phyloP scores from a whole-genome alignment of 1,284 basidiomycete species.

The Ustilago shanxiensis region DNA sequence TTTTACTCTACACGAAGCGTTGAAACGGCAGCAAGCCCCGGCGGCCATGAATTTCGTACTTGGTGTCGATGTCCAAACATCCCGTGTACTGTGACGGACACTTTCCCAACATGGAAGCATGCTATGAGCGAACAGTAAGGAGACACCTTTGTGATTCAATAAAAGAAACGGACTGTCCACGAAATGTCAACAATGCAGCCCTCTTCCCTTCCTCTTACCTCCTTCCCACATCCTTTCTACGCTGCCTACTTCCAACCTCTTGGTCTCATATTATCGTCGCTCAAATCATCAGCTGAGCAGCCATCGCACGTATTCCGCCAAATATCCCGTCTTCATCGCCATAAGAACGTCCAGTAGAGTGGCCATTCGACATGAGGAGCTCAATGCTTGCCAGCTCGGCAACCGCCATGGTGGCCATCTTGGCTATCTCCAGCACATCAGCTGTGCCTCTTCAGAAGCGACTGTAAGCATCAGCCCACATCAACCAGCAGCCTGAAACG shows the following conservation, averaged over 20 bases:
- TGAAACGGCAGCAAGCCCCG: not conserved
- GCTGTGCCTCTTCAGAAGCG: slow-evolving; percentile 44
- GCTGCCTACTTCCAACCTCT: not conserved
- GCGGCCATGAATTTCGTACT: not conserved
- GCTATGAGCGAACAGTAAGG: slow-evolving; percentile 3
- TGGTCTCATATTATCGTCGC: no score
- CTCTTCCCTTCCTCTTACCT: not conserved
- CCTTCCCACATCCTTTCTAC: not conserved
- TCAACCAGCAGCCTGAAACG: not conserved
- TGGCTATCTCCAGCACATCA: slow-evolving; percentile 30
- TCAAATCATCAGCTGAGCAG: not conserved
- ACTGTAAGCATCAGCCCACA: slow-evolving; percentile 29
- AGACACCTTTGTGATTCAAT: slow-evolving; percentile 10
- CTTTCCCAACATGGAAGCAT: slow-evolving; percentile 22
- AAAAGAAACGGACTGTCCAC: slow-evolving; percentile 9
- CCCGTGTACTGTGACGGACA: not conserved
- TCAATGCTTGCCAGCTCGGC: slow-evolving; percentile 20
- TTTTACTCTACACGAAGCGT: not conserved
- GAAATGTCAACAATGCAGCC: not conserved
- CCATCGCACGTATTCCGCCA: not conserved
- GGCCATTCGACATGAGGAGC: slow-evolving; percentile 13
- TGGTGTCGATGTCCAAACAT: slow-evolving; percentile 2
- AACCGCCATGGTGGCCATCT: slow-evolving; percentile 32
- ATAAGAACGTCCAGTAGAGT: not conserved
- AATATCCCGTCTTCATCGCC: not conserved